Evolutionary conservation across 1,284 basidiomycete species (phyloP), one percentile per base, ranked within the genome.

Genomic region (Papiliotrema laurentii): DNA sequence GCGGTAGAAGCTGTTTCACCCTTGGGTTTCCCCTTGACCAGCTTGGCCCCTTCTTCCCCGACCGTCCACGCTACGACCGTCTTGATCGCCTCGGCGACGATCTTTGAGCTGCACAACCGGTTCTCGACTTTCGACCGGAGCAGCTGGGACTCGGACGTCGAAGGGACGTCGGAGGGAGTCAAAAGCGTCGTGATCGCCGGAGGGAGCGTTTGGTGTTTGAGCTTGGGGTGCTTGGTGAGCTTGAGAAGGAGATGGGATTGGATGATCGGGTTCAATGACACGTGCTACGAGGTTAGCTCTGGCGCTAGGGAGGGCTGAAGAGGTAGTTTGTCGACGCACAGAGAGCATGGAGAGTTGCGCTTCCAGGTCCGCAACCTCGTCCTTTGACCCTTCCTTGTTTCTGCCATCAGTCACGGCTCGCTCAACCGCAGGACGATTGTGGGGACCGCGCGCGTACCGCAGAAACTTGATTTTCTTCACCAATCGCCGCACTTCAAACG

Each of bases 381-480:
- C 62, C 19, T 54, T 63, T 63, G 30, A 69, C 63, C 40, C 74
- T 51, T 45, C 75, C 69, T 66, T 79, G 76, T 49, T 54, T 54
- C 66, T 76, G 18, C n/a, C n/a, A n/a, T n/a, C n/a, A n/a, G n/a
- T n/a, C n/a, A n/a, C n/a, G n/a, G 27, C 16, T 18, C 6, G 27
- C 4, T 24, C n/a, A 30, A 18, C 2, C 9, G 24, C 37, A 6
- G 21, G n/a, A 9, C 30, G 21, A n/a, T n/a, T n/a, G n/a, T n/a
- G n/a, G 30, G 28, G 22, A 31, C 30, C 2, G 5, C 6, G n/a
- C 4, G 10, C 58, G 51, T 53, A 86, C 85, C 83, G 77, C 21
- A 85, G 68, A 42, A 78, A 78, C 72, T 87, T 92, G 50, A 93
- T 74, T 73, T 83, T 86, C 76, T 91, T 92, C 46, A 93, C 81